A percentile compares a stretch with the other conserved stretches of the same genome.
Evolutionary conservation across 768 basidiomycete species (phyloP).

Genomic region (Suillus ampliporus): DNA sequence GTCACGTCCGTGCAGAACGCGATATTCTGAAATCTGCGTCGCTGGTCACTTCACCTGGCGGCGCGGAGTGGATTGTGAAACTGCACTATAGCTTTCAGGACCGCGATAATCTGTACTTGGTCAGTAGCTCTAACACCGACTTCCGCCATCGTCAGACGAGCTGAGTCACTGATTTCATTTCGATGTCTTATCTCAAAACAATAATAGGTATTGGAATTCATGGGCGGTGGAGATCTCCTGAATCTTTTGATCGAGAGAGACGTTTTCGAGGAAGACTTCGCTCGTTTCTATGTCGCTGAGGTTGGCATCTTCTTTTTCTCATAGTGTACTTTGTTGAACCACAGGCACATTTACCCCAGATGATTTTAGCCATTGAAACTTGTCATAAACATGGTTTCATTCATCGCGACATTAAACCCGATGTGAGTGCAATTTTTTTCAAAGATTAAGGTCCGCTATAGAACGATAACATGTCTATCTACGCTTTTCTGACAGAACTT

Average conservation of each 20-base stretch:
- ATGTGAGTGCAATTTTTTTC: constrained; percentile 54
- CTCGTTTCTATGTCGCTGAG: constrained; percentile 94
- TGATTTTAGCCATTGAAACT: constrained; percentile 92
- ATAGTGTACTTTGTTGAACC: constrained; percentile 25
- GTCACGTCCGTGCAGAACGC: constrained; percentile 94
- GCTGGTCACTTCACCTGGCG: constrained; percentile 70
- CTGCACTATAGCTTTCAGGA: constrained; percentile 96
- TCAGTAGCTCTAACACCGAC: constrained; percentile 51
- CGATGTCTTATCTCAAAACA: constrained; percentile 51
- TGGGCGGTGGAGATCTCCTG: constrained; percentile 96
- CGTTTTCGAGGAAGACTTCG: constrained; percentile 89
- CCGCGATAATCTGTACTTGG: constrained; percentile 92
- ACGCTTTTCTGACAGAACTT: constrained; percentile 72
- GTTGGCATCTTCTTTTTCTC: constrained; percentile 46
- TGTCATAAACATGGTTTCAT: constrained; percentile 97
- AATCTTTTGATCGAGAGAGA: constrained; percentile 94
- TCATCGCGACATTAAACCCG: constrained; percentile 97
- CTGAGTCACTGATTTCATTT: constrained; percentile 54
- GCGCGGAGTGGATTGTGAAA: constrained; percentile 93
- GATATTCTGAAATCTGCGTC: constrained; percentile 93
- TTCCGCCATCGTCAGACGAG: constrained; percentile 25
- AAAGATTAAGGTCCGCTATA: constrained; percentile 34
- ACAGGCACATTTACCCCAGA: constrained; percentile 54
- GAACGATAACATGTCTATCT: constrained; percentile 28
- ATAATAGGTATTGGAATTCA: constrained; percentile 85